Base-by-base conservation (phyloP, 768 basidiomycete species). In the Pisolithus tinctorius region DNA sequence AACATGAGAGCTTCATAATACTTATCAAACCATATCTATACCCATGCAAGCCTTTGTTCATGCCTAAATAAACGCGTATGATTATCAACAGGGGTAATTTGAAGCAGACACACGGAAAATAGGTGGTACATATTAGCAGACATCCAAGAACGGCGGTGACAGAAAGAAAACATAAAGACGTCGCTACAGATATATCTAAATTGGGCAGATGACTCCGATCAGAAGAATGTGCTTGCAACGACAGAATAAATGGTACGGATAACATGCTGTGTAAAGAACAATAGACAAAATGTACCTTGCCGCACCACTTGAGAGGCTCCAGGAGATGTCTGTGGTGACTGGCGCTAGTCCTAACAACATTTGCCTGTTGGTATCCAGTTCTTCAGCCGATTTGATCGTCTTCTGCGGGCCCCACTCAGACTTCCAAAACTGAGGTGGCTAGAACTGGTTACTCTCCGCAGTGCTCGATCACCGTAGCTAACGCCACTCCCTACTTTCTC, bases 401-500 rank as follows among this genome's bases (percentile, higher is more conserved):
- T 80, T 63, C 75, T 76, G 45, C 84, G 81, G 42, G 77, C 70
- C n/a, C 78, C 81, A 61, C 84, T 88, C 47, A 88, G 70, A 62
- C 87, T 89, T 14, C 88, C 88, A 65, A 91, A 89, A 64, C 89
- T 91, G 60, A 93, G 71, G 50, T 88, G 82, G 61, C 88, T 91
- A n/a, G 87, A 88, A 65, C 88, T 91, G 55, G 86, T 93, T 30
- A 97, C 91, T 60, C 95, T 78, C 51, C 93, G 79, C 30, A 98
- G 74, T 23, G 93, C 88, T 53, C 96, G 79, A 67, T 97, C 96
- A 8, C 96, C 96, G 63, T 96, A 99, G 61, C 88, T 92, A 42
- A 99, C 93, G 20, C 96, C 96, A 55, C 90, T 93, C 1, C 93
- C 95, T 14, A 90, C 82, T 63, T 89, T 88, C 71, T 97, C 94